These are phyloP conservation scores for Crithidia brevicula DNA, from an alignment of 208 protist species.

Conservation along the genomic window DNA sequence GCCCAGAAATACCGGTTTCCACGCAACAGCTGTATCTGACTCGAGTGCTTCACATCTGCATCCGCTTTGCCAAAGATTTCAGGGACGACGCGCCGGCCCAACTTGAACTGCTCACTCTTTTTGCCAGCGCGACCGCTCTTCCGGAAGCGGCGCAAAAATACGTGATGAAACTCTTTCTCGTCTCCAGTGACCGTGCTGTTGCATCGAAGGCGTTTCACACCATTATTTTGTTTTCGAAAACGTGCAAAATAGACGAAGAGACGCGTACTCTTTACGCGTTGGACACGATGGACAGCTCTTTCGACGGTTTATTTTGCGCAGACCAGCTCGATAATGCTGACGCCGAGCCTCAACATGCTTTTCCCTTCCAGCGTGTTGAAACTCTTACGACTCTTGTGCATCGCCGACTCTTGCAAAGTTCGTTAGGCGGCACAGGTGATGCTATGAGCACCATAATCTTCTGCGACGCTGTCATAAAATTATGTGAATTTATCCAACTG, in stretches of 20 bases:
- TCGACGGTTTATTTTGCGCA: background rate
- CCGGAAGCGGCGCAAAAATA: slow-evolving; percentile 5
- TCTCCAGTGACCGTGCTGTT: slow-evolving; percentile 16
- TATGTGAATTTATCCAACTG: background rate
- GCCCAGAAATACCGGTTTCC: background rate
- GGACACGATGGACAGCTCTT: background rate
- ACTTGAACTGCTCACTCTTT: slow-evolving; percentile 19
- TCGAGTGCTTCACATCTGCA: slow-evolving; percentile 21
- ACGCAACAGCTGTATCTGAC: slow-evolving; percentile 17
- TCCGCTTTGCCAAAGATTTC: slow-evolving; percentile 20
- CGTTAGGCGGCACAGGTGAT: background rate
- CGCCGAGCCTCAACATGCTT: background rate
- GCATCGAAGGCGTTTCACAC: slow-evolving; percentile 12
- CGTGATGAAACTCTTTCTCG: slow-evolving; percentile 11
- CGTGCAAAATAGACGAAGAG: background rate
- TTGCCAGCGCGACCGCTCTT: background rate
- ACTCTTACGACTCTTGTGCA: background rate
- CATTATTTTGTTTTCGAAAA: background rate
- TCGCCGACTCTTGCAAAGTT: background rate
- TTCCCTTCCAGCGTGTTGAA: background rate
- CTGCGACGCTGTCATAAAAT: slow-evolving; percentile 16
- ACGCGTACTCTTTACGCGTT: background rate
- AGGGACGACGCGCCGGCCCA: slow-evolving; percentile 13
- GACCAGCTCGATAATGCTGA: background rate
- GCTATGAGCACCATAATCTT: background rate